phyloP scores from a whole-genome alignment of 2,329 filamentous ascomycete genomes.

The Tolypocladium nubicola region DNA sequence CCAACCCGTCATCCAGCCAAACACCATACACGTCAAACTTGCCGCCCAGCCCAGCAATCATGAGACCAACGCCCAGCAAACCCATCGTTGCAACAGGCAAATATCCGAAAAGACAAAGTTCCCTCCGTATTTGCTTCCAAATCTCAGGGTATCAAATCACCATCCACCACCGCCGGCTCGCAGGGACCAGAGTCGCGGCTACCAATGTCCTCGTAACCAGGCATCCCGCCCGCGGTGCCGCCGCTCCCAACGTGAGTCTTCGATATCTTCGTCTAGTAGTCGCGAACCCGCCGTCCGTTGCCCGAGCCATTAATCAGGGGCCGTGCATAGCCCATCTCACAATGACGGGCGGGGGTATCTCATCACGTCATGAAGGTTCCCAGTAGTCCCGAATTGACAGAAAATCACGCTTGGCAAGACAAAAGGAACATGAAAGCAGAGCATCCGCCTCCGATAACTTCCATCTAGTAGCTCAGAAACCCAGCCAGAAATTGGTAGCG shows the following conservation, averaged over 20 bases:
- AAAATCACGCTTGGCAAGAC: neutral
- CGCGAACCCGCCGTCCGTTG: conserved; percentile 1
- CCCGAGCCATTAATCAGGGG: neutral
- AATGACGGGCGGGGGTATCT: conserved; percentile 5
- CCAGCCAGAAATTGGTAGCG: neutral
- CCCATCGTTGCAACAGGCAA: neutral
- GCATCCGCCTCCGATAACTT: neutral
- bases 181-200: neutral
- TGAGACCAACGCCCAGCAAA: neutral
- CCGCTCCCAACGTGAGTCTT: conserved; percentile 6
- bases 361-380: neutral
- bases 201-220: neutral
- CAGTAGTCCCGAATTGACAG: neutral
- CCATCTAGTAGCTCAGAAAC: neutral
- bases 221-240: neutral
- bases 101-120: neutral
- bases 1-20: neutral
- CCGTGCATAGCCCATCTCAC: conserved; percentile 6
- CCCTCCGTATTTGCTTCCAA: neutral
- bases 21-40: neutral
- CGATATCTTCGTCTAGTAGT: conserved; percentile 5
- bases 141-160: neutral
- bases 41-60: neutral
- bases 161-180: neutral
- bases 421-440: neutral